Percentiles rank a stretch among this genome's conserved stretches.
These are phyloP conservation scores for Daldinia caldariorum DNA, from an alignment of 495 filamentous ascomycete genomes.

Conservation along the genomic window DNA sequence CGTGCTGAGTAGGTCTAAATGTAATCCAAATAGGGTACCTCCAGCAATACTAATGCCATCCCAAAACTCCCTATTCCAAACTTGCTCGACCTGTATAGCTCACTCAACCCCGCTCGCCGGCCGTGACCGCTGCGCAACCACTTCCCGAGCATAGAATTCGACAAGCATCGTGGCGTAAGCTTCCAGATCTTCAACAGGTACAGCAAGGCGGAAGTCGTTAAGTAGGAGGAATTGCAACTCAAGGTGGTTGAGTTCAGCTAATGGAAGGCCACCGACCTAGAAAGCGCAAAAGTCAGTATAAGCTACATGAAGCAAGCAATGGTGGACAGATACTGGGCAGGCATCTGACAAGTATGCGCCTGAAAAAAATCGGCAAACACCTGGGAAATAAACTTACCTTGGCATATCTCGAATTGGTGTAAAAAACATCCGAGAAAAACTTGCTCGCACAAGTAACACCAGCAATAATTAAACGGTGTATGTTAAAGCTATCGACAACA, in stretches of 20 bases:
- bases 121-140: conserved; percentile 68
- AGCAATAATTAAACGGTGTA: conserved; percentile 95
- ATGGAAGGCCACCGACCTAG: conserved; percentile 94
- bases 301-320: not conserved
- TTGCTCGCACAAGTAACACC: conserved; percentile 99
- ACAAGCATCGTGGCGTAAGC: conserved; percentile 99
- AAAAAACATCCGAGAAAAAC: conserved; percentile 99
- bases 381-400: conserved; percentile 74
- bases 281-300: conserved; percentile 10
- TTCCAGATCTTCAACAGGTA: conserved; percentile 94
- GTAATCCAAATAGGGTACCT: conserved; percentile 13
- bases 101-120: conserved; percentile 35
- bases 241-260: conserved; percentile 95
- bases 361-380: not conserved
- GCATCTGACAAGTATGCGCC: not conserved
- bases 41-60: not conserved
- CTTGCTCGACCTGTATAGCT: conserved; percentile 11
- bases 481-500: conserved; percentile 99
- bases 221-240: conserved; percentile 96
- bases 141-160: conserved; percentile 95
- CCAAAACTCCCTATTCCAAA: conserved; percentile 32
- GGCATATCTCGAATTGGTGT: conserved; percentile 98
- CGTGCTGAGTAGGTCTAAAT: conserved; percentile 12
- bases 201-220: conserved; percentile 95
- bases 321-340: not conserved